phyloP scores from a whole-genome alignment of 129 eudicot genomes.

The carrot (Daucus carota) region DNA sequence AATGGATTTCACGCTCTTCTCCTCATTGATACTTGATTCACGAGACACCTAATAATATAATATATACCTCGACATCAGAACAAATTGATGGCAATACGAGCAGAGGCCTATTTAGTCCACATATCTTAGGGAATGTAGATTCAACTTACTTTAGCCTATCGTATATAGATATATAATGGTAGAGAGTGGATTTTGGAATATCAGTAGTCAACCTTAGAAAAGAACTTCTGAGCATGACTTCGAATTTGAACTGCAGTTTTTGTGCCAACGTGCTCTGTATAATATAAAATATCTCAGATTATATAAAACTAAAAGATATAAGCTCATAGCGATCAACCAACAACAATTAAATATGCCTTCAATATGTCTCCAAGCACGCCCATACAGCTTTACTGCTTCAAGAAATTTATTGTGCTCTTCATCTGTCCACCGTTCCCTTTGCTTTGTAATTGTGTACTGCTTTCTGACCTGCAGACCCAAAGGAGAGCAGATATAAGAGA shows the following conservation, averaged over 20 bases:
- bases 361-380: constrained; percentile 80
- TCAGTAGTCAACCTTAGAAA: constrained; percentile 65
- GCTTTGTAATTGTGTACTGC: constrained; percentile 81
- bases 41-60: constrained; percentile 52
- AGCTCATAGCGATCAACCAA: neutral
- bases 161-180: constrained; percentile 26
- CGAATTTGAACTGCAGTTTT: constrained; percentile 95
- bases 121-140: constrained; percentile 9
- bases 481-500: constrained; percentile 11
- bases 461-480: constrained; percentile 48
- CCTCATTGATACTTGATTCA: constrained; percentile 51
- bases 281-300: neutral
- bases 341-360: constrained; percentile 38
- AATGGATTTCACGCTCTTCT: constrained; percentile 41
- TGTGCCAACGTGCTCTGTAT: constrained; percentile 89
- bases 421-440: constrained; percentile 87
- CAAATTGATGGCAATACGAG: neutral
- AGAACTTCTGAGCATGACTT: constrained; percentile 95
- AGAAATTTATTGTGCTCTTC: constrained; percentile 84
- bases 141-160: constrained; percentile 26
- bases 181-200: constrained; percentile 21
- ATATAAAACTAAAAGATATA: neutral
- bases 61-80: constrained; percentile 1
- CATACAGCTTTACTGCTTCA: constrained; percentile 77
- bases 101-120: too few species aligned